Evolutionary conservation across 179 eudicot species (phyloP), one percentile per base, ranked within the genome.

Genomic region (Patellifolia procumbens): DNA sequence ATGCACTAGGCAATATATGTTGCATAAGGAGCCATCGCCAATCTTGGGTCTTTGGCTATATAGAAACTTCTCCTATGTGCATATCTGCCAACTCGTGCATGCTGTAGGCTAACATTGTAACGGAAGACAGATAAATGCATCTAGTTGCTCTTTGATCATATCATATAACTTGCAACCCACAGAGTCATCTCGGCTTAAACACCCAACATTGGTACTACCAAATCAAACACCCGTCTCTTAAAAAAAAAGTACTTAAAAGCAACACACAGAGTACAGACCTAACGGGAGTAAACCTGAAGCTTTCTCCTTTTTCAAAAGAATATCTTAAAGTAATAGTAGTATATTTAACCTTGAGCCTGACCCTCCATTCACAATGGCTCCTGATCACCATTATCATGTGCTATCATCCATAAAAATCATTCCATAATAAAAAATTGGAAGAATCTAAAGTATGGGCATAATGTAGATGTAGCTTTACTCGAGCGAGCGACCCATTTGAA

Each of bases 371-470:
- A 58, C 62, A 58, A 17, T 58, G 73, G 73, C 45, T 10, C 45
- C 63, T 13, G 34, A 28, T 80, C 51, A 70, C 52, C 68, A 29
- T 15, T 24, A 70, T 34, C 15, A 49, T 58, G 68, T 74, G 49
- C 55, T 66, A 45, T 59, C 53, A 60, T 29, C 73, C 68, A 65
- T 64, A 45, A 53, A n/a, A 72, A 68, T 52, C 26, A 19, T 74
- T 45, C 70, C 37, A 29, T 28, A 45, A 51, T 62, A 70, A 64
- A 32, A 22, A 75, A 24, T 5, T 70, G 29, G 28, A 70, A 48
- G 32, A 75, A 37, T 39, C 68, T 52, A 62, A 59, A 16, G 28
- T 26, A 68, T 74, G 61, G 68, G 68, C 43, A 72, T 52, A 61
- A 49, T 61, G 22, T 56, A 3, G 34, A 39, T 56, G 49, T 37